Evolutionary conservation across 2,329 filamentous ascomycete genomes (phyloP).

Genomic region (Colletotrichum brevisporum): DNA sequence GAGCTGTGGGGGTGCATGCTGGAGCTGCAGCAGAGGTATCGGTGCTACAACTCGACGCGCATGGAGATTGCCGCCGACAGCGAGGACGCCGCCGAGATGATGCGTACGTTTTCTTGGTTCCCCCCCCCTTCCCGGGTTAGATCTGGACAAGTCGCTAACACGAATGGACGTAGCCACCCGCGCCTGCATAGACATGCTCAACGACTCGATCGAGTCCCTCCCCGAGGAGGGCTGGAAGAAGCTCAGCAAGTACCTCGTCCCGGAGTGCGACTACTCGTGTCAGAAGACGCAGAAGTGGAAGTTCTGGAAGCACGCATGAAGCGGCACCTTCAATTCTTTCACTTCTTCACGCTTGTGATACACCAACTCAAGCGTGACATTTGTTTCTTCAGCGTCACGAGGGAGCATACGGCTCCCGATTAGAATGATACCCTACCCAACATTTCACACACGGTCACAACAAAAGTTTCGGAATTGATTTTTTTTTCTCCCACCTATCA

Average conservation of each 20-base stretch:
- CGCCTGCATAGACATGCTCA: conserved; percentile 45
- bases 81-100: conserved; percentile 39
- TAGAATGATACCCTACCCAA: conserved; percentile 38
- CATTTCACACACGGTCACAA: not conserved
- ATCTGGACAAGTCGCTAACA: no score
- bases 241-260: conserved; percentile 41
- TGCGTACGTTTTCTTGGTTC: conserved; percentile 41
- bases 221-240: conserved; percentile 44
- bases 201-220: conserved; percentile 43
- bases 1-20: conserved; percentile 42
- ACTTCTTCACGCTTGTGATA: conserved; percentile 21
- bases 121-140: no score
- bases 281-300: conserved; percentile 41
- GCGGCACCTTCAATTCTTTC: not conserved
- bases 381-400: no score
- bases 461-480: conserved; percentile 13
- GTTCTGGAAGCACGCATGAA: conserved; percentile 42
- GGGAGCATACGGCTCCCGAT: conserved; percentile 19
- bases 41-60: conserved; percentile 42
- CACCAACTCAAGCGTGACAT: no score
- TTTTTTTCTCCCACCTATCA: not conserved
- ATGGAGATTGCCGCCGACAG: conserved; percentile 42
- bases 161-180: conserved; percentile 39
- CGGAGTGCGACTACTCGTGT: conserved; percentile 18
- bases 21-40: conserved; percentile 40